Percentiles rank a stretch among this genome's conserved stretches.
These are phyloP conservation scores for Gyromitra esculenta DNA, from an alignment of 2,329 filamentous ascomycete species.

Conservation along the genomic window DNA sequence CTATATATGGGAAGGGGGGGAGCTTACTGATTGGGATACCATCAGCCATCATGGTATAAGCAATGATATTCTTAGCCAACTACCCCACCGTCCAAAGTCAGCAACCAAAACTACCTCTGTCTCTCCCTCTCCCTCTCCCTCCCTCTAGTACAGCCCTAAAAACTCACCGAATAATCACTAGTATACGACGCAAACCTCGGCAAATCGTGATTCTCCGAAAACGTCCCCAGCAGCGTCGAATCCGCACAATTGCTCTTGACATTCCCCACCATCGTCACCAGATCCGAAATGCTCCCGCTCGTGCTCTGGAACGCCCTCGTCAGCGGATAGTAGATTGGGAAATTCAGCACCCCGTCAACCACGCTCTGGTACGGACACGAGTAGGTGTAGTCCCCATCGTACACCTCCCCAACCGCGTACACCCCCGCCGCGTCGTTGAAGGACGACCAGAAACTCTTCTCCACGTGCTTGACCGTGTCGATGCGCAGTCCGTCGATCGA, in stretches of 20 bases:
- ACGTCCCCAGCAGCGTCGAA: slow-evolving; percentile 64
- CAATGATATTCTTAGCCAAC: slow-evolving; percentile 69
- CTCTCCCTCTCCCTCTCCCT: background rate
- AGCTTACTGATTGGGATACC: slow-evolving; percentile 68
- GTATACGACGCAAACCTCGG: slow-evolving; percentile 67
- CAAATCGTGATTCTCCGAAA: slow-evolving; percentile 71
- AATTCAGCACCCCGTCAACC: slow-evolving; percentile 64
- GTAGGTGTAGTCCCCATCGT: slow-evolving; percentile 60
- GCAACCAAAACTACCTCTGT: background rate
- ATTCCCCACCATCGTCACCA: slow-evolving; percentile 59
- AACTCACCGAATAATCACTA: slow-evolving; percentile 63
- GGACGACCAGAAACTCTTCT: slow-evolving; percentile 61
- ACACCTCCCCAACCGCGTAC: slow-evolving; percentile 65
- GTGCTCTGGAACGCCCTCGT: slow-evolving; percentile 58
- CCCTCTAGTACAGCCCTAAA: background rate
- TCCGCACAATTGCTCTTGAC: slow-evolving; percentile 61
- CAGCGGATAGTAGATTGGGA: slow-evolving; percentile 61
- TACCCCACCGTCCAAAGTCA: background rate
- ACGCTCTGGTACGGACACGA: slow-evolving; percentile 62
- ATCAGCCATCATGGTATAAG: slow-evolving; percentile 70
- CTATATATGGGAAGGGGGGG: background rate
- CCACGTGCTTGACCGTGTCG: slow-evolving; percentile 64
- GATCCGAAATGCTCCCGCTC: slow-evolving; percentile 57
- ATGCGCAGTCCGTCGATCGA: slow-evolving; percentile 64
- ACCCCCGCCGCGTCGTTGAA: slow-evolving; percentile 61